Evolutionary conservation across 2,329 filamentous ascomycete species (phyloP).

Genomic region (Cordyceps fumosorosea): DNA sequence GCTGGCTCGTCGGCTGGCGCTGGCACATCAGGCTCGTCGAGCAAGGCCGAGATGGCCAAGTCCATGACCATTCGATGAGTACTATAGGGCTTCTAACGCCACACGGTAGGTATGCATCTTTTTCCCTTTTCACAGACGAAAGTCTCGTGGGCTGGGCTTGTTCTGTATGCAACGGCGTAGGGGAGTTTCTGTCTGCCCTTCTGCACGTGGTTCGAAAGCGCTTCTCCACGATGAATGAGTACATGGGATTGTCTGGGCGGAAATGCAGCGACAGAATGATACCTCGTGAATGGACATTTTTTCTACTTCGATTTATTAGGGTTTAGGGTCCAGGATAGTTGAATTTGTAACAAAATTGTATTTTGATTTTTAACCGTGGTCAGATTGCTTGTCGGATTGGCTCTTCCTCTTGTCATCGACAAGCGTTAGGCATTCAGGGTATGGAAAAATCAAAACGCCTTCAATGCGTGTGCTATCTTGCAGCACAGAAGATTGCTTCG

Average conservation of each 20-base stretch:
- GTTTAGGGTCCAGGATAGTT: constrained; percentile 11
- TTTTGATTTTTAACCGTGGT: background rate
- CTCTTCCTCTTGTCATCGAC: background rate
- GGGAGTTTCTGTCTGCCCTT: constrained; percentile 34
- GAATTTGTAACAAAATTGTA: constrained; percentile 8
- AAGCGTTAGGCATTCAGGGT: background rate
- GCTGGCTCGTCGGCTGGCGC: constrained; percentile 62
- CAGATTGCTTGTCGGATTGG: background rate
- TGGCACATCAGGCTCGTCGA: constrained; percentile 59
- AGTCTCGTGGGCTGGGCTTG: constrained; percentile 32
- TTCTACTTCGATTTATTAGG: constrained; percentile 9
- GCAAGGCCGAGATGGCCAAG: constrained; percentile 82
- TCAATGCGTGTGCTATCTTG: background rate
- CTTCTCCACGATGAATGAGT: constrained; percentile 35
- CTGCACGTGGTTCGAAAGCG: constrained; percentile 45
- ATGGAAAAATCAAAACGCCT: background rate
- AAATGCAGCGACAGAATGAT: constrained; percentile 14
- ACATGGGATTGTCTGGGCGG: constrained; percentile 23
- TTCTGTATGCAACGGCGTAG: constrained; percentile 45
- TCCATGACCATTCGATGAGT: constrained; percentile 85
- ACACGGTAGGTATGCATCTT: constrained; percentile 40
- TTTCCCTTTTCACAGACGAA: constrained; percentile 31
- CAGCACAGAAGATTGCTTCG: too few relatives aligned
- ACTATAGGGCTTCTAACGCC: constrained; percentile 18
- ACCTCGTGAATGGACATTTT: constrained; percentile 9